Evolutionary conservation across 2,329 filamentous ascomycete species (phyloP), one percentile per base, ranked within the genome.

Genomic region (Colletotrichum shisoi): DNA sequence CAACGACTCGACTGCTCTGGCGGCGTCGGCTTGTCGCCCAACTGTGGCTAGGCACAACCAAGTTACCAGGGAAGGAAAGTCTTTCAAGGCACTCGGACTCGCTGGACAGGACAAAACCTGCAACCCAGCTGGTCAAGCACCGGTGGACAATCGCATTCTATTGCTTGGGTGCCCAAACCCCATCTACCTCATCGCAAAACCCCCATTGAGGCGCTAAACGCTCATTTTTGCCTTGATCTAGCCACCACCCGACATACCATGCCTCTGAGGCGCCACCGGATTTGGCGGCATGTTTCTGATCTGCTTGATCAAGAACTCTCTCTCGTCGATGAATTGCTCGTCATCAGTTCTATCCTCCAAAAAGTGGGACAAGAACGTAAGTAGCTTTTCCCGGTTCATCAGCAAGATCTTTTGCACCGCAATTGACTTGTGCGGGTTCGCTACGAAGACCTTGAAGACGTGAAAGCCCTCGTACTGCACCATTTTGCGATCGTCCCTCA

Each of bases 381-480:
- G 82, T 19, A 99, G 84, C 73, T 94, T 92, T 71, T 97, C 94
- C 66, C 94, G 89, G 77, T 99, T 99, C 87, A 97, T 97, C 72
- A 98, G 89, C 70, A 99, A 82, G 74, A 99, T 97, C 76, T 94
- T 92, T 77, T 97, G 93, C 56, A 99, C 95, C 40, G 94, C 92
- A 68, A 94, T 84, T n/a, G 93, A 96, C 81, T 99, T 99, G 82
- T 98, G 94, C 8, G 95, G 95, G 77, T 99, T 99, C 68, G 95
- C 95, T 61, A 98, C 95, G 79, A 99, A 99, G 70, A 99, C 94
- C 83, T 99, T 99, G 85, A 99, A 99, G 48, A 99, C 94, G 77
- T 99, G 95, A 78, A 99, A 99, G 8, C 94, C 95, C 78, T 99
- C 95, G 77, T 99, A 99, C 79, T 98, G 95, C 69, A 99, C 95